Conservation (phyloP, 1,284 basidiomycete species). For the Ceraceosorus guamensis region DNA sequence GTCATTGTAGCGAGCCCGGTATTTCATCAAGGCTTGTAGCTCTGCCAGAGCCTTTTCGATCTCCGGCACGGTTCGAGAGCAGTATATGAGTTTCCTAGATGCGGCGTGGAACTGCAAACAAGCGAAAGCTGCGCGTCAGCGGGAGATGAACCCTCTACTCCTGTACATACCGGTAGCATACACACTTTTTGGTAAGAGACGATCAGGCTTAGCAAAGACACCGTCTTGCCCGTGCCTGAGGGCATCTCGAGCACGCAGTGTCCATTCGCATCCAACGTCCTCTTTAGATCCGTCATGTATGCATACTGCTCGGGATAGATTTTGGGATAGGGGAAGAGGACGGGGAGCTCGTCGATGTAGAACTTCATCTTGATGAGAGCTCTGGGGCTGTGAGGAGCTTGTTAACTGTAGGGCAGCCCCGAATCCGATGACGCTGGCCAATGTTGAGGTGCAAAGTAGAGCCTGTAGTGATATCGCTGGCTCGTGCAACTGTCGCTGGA, state of each 20-base stretch:
- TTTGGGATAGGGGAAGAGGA: constrained; percentile 50
- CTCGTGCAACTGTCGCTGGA: too few species aligned
- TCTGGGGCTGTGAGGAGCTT: too few species aligned
- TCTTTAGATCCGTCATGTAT: constrained; percentile 97
- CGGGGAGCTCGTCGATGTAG: constrained; percentile 75
- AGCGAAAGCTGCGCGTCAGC: too few species aligned
- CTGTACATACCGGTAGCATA: neutral
- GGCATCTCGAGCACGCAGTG: constrained; percentile 99
- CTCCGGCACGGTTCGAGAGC: constrained; percentile 99
- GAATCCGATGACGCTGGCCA: too few species aligned
- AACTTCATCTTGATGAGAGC: constrained; percentile 55
- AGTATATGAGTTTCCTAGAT: constrained; percentile 92
- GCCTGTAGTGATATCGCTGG: too few species aligned
- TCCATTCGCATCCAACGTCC: constrained; percentile 82
- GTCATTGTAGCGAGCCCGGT: constrained; percentile 56
- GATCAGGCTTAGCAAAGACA: constrained; percentile 89
- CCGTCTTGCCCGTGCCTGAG: constrained; percentile 97
- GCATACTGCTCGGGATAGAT: constrained; percentile 77
- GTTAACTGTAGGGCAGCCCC: too few species aligned
- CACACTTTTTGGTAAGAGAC: constrained; percentile 91
- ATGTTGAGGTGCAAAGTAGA: too few species aligned
- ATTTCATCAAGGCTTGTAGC: constrained; percentile 87
- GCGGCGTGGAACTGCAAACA: constrained; percentile 74
- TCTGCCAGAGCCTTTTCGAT: constrained; percentile 98
- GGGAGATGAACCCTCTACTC: too few species aligned